phyloP scores from a whole-genome alignment of 768 basidiomycete genomes.

The Cytidiella melzeri region DNA sequence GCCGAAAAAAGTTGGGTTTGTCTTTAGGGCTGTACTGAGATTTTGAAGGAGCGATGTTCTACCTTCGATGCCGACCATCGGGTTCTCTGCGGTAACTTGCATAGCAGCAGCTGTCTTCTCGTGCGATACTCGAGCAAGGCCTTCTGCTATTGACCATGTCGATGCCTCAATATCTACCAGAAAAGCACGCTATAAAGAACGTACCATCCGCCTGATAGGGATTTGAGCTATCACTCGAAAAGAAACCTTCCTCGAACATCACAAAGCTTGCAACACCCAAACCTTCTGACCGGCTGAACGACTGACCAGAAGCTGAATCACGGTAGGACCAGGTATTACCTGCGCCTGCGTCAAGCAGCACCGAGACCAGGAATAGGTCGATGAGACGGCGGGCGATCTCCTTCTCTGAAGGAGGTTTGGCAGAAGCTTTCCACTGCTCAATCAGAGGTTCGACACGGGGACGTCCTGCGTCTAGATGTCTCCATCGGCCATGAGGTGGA shows the following conservation, averaged over 20 bases:
- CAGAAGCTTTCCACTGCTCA: constrained; percentile 42
- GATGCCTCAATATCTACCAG: not conserved
- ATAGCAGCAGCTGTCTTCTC: constrained; percentile 59
- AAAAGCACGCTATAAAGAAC: constrained; percentile 17
- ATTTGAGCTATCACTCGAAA: constrained; percentile 59
- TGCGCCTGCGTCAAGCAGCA: constrained; percentile 92
- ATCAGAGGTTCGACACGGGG: constrained; percentile 61
- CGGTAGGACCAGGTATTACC: constrained; percentile 76
- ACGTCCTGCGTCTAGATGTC: constrained; percentile 71
- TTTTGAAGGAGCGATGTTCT: constrained; percentile 71
- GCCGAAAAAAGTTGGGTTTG: constrained; percentile 68
- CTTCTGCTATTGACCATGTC: constrained; percentile 50
- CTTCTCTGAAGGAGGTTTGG: constrained; percentile 38
- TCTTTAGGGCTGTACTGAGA: constrained; percentile 64
- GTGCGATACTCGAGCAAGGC: constrained; percentile 56
- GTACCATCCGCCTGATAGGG: constrained; percentile 78
- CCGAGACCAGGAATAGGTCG: constrained; percentile 87
- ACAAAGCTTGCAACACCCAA: constrained; percentile 85
- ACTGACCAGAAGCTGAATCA: constrained; percentile 48
- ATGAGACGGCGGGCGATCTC: constrained; percentile 71
- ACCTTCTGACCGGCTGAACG: constrained; percentile 69
- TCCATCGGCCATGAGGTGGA: constrained; percentile 84
- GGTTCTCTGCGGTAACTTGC: constrained; percentile 75
- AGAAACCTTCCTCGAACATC: constrained; percentile 83
- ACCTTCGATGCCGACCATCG: constrained; percentile 88